Evolutionary conservation across 2,329 filamentous ascomycete genomes (phyloP), one percentile per base, ranked within the genome.

Genomic region (Ceratocystis smalleyi): DNA sequence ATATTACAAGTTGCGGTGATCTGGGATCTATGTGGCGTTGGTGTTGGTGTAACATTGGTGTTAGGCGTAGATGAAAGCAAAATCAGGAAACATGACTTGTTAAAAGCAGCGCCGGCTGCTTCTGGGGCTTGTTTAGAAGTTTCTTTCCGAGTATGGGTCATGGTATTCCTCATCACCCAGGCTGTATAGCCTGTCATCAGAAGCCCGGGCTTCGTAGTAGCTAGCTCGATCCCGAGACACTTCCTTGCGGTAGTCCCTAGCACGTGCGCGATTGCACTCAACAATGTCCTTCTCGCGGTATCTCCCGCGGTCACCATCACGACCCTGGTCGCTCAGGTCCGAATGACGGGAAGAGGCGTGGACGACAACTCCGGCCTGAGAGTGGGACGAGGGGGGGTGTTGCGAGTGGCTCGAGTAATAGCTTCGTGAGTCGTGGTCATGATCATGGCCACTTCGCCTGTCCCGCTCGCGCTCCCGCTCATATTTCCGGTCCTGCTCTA

Each of bases 201-300:
- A 66, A 2, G 61, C 35, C 6, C 65, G 65, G 5, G 65, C 65
- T 7, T 66, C 61, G 30, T 64, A 47, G 61, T 66, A 66, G 45
- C 55, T 61, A 24, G 30, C 30, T 2, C 61, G 54, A 22, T 66
- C 65, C 2, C 61, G 61, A 19, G 61, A 64, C 6, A 64, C 61
- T 35, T 64, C 65, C 57, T 64, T 66, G 17, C 63, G 61, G 47
- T 66, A 66, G 54, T 66, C 65, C 19, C 65, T 45, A 27, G 65
- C 65, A 35, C 65, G 61, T 6, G 45, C 47, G 5, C 65, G 65
- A 27, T 64, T 62, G 17, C 61, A 47, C 7, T 57, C 49, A 17
- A 66, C 57, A 24, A 61, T 6, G 7, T 66, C 65, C 7, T 66
- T 45, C 4, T 64, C 61, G 5, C 65, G 54, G 19, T 57, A 10